Evolutionary conservation across 768 basidiomycete species (phyloP).

Genomic region (Crepidotus variabilis): DNA sequence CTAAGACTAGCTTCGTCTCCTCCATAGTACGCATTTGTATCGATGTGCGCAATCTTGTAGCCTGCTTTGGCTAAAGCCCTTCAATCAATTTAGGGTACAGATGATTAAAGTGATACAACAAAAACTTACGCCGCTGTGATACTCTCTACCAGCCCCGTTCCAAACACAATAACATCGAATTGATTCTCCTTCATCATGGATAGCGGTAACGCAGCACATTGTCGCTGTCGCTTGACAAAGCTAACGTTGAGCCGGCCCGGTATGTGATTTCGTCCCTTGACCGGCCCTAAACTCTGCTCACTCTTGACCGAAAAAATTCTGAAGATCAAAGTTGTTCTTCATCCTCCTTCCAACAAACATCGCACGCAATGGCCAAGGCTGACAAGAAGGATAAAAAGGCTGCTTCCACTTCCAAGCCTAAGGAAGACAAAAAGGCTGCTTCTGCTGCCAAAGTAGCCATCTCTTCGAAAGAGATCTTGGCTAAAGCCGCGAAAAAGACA

Average conservation of each 20-base stretch:
- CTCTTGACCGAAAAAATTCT: constrained; percentile 23
- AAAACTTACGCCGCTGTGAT: constrained; percentile 80
- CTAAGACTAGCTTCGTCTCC: constrained; percentile 77
- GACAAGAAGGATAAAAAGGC: constrained; percentile 45
- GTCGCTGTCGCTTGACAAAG: neutral
- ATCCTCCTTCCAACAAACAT: constrained; percentile 14
- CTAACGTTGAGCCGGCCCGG: neutral
- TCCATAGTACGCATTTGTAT: constrained; percentile 83
- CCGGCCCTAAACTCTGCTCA: constrained; percentile 33
- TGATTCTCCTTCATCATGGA: constrained; percentile 34
- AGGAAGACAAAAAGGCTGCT: constrained; percentile 28
- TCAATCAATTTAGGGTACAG: constrained; percentile 10
- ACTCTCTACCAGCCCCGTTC: constrained; percentile 82
- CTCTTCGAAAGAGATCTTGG: constrained; percentile 21
- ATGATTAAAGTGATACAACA: constrained; percentile 9
- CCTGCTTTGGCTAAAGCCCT: constrained; percentile 90
- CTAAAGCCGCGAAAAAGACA: constrained; percentile 16
- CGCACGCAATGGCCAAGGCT: constrained; percentile 39
- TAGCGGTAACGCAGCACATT: neutral
- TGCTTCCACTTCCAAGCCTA: constrained; percentile 29
- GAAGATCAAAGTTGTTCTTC: constrained; percentile 12
- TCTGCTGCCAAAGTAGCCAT: constrained; percentile 32
- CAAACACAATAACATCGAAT: constrained; percentile 68
- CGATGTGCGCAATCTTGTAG: constrained; percentile 84
- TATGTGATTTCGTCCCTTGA: constrained; percentile 8